Evolutionary conservation across 352 stramenopile genomes (phyloP).

Genomic region (Globisporangium nunn): DNA sequence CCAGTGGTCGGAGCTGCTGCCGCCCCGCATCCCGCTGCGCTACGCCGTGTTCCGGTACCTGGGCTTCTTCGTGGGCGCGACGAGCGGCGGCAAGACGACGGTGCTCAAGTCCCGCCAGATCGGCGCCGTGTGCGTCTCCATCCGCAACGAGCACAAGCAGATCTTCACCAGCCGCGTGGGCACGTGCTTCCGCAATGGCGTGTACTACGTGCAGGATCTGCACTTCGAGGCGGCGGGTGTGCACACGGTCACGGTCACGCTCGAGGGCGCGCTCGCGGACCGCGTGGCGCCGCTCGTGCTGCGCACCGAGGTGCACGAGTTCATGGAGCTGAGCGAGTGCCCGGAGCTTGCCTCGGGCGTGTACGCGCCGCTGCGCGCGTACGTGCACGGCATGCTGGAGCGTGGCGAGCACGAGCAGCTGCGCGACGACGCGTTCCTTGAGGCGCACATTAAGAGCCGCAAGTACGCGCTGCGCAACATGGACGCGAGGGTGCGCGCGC

Average conservation of each 20-base stretch:
- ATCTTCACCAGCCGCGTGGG: constrained; percentile 55
- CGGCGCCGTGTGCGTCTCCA: constrained; percentile 53
- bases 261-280: constrained; percentile 43
- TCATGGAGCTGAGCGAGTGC: constrained; percentile 75
- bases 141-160: constrained; percentile 73
- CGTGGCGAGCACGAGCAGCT: constrained; percentile 39
- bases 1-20: constrained; percentile 69
- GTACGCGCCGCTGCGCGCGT: constrained; percentile 55
- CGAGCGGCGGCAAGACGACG: constrained; percentile 51
- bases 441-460: constrained; percentile 42
- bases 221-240: constrained; percentile 44
- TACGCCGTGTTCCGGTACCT: constrained; percentile 76
- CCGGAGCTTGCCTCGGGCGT: constrained; percentile 31
- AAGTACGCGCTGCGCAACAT: constrained; percentile 60
- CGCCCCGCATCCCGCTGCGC: constrained; percentile 51
- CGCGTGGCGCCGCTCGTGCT: constrained; percentile 51
- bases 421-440: constrained; percentile 51
- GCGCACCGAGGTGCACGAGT: constrained; percentile 66
- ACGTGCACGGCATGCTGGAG: constrained; percentile 37
- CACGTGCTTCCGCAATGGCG: constrained; percentile 59
- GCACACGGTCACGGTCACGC: constrained; percentile 55
- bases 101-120: constrained; percentile 52
- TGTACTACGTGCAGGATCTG: constrained; percentile 80
- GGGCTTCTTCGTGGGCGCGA: constrained; percentile 66
- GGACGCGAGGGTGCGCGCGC: constrained; percentile 42